These are phyloP conservation scores for Coniochaeta sp. DNA, from an alignment of 2,329 filamentous ascomycete species.

Conservation along the genomic window DNA sequence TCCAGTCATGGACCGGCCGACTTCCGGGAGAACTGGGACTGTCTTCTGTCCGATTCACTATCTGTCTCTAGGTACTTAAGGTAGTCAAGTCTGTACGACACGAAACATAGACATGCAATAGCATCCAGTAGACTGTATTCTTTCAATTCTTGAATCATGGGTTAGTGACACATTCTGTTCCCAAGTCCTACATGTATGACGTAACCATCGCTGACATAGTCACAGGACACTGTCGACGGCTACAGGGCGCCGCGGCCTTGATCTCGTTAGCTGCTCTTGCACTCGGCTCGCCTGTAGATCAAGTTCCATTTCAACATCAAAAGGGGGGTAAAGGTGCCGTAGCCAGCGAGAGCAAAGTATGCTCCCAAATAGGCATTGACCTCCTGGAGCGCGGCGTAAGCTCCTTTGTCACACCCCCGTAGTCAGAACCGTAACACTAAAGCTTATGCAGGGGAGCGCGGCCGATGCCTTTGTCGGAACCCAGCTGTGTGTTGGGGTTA, in stretches of 20 bases:
- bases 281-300: not conserved
- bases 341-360: slow-evolving; percentile 61
- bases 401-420: not conserved
- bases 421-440: not conserved
- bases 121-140: not conserved
- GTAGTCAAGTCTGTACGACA: not conserved
- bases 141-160: not conserved
- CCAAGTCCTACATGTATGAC: not conserved
- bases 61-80: not conserved
- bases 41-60: not conserved
- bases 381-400: slow-evolving; percentile 45
- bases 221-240: not conserved
- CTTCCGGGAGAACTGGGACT: not conserved
- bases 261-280: not conserved
- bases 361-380: slow-evolving; percentile 60
- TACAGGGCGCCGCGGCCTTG: not conserved
- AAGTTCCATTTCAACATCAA: slow-evolving; percentile 5
- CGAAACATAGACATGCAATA: not conserved
- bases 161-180: not conserved
- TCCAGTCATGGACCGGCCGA: not conserved
- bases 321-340: slow-evolving; percentile 48
- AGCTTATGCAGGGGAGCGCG: slow-evolving; percentile 53
- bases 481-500: slow-evolving; percentile 66
- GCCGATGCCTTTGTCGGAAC: slow-evolving; percentile 70
- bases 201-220: not conserved